Evolutionary conservation across 2,329 filamentous ascomycete species (phyloP), one percentile per base, ranked within the genome.

Genomic region (Hymenotorrendiella dingleyae): DNA sequence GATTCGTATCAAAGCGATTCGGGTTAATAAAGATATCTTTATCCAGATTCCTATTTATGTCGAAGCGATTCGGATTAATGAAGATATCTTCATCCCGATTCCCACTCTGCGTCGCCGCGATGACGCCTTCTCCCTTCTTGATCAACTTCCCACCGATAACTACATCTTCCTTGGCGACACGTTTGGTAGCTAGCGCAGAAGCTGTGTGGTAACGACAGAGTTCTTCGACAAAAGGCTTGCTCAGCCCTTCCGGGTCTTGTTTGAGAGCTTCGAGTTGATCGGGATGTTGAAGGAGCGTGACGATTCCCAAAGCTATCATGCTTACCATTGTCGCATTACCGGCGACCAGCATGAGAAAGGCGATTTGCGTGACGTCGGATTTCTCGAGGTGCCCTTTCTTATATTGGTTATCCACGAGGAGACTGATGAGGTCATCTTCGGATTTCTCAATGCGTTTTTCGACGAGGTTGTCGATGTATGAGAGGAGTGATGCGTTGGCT

Each of bases 291-390:
- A 67, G 57, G 4, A 73, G 63, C 4, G 66, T 68, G 0, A 69
- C 60, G 7, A 72, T 59, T 9, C 71, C 71, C 23, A 73, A 58
- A 1, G 64, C 61, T 43, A 73, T 73, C 66, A 70, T 73, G 52
- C 67, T 72, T 4, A 73, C 65, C 66, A 73, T 70, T 1, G 72
- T 73, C 0, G 71, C 72, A 27, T 74, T 75, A 2, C 71, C 71
- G 0, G 71, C 70, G 1, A 72, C 70, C 1, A 74, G 63, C 4
- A 73, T 59, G 6, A 74, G 55, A 52, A 74, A 73, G 0, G 70
- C 68, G 35, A 73, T 70, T 43, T 71, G 68, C 1, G 72, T 38
- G 4, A 50, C 50, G 36, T 54, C 50, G n/a, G 42, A 46, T 42
- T 55, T 57, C 10, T 52, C 40, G 14, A 66, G 50, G 42, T 62